phyloP scores from a whole-genome alignment of 2,329 filamentous ascomycete species.

The Septoria petroselini region DNA sequence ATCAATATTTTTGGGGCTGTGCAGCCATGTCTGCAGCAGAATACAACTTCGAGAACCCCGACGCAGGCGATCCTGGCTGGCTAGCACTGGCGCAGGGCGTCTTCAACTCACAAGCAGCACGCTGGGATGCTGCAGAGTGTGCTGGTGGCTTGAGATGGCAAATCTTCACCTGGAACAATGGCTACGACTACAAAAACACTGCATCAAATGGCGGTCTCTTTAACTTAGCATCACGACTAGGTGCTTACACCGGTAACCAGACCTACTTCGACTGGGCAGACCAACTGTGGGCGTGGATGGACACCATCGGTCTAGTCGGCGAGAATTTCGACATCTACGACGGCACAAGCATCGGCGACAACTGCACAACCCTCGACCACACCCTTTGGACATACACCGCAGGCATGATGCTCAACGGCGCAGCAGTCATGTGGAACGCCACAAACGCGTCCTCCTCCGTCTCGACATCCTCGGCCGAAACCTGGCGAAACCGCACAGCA shows the following conservation, averaged over 20 bases:
- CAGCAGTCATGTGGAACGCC: slow-evolving; percentile 42
- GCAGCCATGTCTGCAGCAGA: slow-evolving; percentile 54
- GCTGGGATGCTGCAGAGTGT: slow-evolving; percentile 41
- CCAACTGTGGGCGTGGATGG: slow-evolving; percentile 39
- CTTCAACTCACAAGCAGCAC: slow-evolving; percentile 40
- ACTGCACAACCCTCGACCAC: slow-evolving; percentile 47
- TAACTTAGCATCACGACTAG: slow-evolving; percentile 46
- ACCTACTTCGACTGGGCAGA: slow-evolving; percentile 66
- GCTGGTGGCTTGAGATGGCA: slow-evolving; percentile 42
- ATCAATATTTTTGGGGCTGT: slow-evolving; percentile 58
- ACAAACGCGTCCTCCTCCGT: slow-evolving; percentile 16
- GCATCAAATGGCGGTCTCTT: slow-evolving; percentile 51
- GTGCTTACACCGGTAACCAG: slow-evolving; percentile 42
- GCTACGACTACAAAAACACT: slow-evolving; percentile 60
- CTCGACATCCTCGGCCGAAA: slow-evolving; percentile 13
- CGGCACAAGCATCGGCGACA: slow-evolving; percentile 46
- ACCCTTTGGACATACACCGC: slow-evolving; percentile 50
- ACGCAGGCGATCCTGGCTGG: slow-evolving; percentile 43
- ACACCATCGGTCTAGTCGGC: slow-evolving; percentile 56
- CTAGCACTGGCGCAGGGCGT: slow-evolving; percentile 45
- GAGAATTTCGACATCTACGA: slow-evolving; percentile 49
- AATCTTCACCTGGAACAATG: slow-evolving; percentile 48
- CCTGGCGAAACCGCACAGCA: slow-evolving; percentile 27
- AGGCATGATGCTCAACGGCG: slow-evolving; percentile 45
- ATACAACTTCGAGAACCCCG: slow-evolving; percentile 44